Evolutionary conservation across 345 rosid species (phyloP).

Genomic region (Diplotaxis tenuifolia): DNA sequence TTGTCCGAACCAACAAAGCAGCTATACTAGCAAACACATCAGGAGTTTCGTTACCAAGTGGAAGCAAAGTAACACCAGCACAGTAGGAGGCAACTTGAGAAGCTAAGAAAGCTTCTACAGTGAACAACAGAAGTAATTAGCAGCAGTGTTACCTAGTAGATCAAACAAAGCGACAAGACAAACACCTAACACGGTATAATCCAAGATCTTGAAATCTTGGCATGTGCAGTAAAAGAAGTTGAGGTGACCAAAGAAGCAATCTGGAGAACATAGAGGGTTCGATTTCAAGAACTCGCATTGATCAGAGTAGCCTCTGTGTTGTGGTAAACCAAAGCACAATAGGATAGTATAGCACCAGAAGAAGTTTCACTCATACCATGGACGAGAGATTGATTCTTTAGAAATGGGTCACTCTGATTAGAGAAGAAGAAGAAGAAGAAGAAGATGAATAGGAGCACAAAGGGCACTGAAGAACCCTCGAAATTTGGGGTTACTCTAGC

Average conservation of each 20-base stretch:
- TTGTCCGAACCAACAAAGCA: constrained; percentile 73
- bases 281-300: constrained; percentile 58
- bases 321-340: constrained; percentile 46
- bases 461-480: constrained; percentile 45
- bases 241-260: constrained; percentile 74
- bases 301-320: constrained; percentile 44
- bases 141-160: constrained; percentile 86
- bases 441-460: constrained; percentile 34
- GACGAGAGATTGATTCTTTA: constrained; percentile 27
- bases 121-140: constrained; percentile 85
- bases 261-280: constrained; percentile 61
- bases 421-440: constrained; percentile 43
- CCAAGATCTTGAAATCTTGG: constrained; percentile 45
- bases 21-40: constrained; percentile 96
- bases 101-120: constrained; percentile 81
- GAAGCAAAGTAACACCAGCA: constrained; percentile 92
- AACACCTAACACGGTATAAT: constrained; percentile 49
- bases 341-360: constrained; percentile 34
- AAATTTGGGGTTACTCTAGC: constrained; percentile 35
- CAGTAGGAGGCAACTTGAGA: constrained; percentile 70
- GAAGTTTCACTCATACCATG: constrained; percentile 26
- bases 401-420: constrained; percentile 32
- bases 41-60: constrained; percentile 94
- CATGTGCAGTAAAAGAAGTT: constrained; percentile 74
- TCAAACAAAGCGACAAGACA: constrained; percentile 87